Evolutionary conservation across 164 flowering plant genomes (phyloP), one percentile per base, ranked within the genome.

Genomic region (Cinnamomum micranthum): DNA sequence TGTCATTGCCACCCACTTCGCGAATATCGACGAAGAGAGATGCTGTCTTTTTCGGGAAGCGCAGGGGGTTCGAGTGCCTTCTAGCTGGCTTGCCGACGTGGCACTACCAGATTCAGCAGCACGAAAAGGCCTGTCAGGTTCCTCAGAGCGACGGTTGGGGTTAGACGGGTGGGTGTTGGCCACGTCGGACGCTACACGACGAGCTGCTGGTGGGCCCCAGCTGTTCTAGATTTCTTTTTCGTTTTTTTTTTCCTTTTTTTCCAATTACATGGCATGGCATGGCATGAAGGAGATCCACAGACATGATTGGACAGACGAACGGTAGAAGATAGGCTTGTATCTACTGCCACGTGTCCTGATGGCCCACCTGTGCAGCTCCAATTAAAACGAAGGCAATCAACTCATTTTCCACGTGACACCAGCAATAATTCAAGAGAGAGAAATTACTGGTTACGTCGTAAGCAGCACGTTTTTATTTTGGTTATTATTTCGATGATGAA

Each of bases 11-110:
- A 51, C 76, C 77, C 77, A 41, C 20, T 15, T 9, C 59, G 41
- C 82, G 85, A 80, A 84, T 81, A 80, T 81, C 87, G 72, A 75
- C 50, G 58, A 47, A 4, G 27, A 23, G 71, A 73, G 80, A 80
- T 79, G 79, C 83, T 80, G 82, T 84, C 83, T 67, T 78, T 78
- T 84, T 76, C 50, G 74, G 74, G 73, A 78, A 75, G 67, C 4
- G 72, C 41, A 67, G 27, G 67, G 24, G 1, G 28, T 24, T 31
- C n/a, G 28, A 50, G 76, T 80, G 82, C 51, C 58, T n/a, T 80
- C 69, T 80, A 76, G 82, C 82, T 80, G 82, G 79, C 79, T 55
- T 6, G 68, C 1, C 68, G 71, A 68, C 78, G 71, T 74, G 65
- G 24, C 74, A 68, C 22, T 66, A 24, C 4, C 70, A 22, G 74